These are phyloP conservation scores for Claviceps monticola DNA, from an alignment of 2,329 filamentous ascomycete genomes.

Conservation along the genomic window DNA sequence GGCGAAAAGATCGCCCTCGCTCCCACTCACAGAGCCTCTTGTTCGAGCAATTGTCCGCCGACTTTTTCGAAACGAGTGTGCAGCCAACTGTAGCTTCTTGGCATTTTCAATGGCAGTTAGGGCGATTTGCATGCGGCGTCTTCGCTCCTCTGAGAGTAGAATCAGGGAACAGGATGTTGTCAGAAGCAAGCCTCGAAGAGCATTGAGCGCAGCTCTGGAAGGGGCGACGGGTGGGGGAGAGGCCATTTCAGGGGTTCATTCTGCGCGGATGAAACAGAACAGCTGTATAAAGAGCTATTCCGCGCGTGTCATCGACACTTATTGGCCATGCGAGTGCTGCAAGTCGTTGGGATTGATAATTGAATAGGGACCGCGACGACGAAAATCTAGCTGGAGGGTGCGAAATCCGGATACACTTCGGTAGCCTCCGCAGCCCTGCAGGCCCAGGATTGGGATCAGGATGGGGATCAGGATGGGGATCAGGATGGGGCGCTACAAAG, in stretches of 20 bases:
- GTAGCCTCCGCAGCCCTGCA: background rate
- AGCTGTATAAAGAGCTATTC: background rate
- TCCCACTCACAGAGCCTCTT: constrained; percentile 10
- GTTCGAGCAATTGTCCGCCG: constrained; percentile 16
- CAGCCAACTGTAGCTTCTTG: constrained; percentile 27
- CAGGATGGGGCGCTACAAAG: background rate
- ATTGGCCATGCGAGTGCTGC: background rate
- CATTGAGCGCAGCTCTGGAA: constrained; percentile 40
- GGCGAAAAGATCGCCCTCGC: constrained; percentile 9
- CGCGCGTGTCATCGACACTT: background rate
- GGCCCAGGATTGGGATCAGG: background rate
- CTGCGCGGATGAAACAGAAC: background rate
- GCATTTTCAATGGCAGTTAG: constrained; percentile 38
- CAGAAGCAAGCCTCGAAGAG: constrained; percentile 40
- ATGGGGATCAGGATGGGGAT: background rate
- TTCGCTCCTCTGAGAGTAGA: constrained; percentile 41
- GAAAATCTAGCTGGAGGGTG: background rate
- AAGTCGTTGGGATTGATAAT: background rate
- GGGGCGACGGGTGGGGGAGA: constrained; percentile 35
- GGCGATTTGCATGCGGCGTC: constrained; percentile 38
- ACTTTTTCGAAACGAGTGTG: constrained; percentile 17
- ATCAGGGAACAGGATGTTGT: constrained; percentile 44
- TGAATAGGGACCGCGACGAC: background rate
- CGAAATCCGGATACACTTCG: background rate
- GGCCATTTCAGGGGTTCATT: constrained; percentile 27